Percentiles rank a stretch among this genome's conserved stretches.
These are phyloP conservation scores for Conticribra guillardii DNA, from an alignment of 108 stramenopile species.

Conservation along the genomic window DNA sequence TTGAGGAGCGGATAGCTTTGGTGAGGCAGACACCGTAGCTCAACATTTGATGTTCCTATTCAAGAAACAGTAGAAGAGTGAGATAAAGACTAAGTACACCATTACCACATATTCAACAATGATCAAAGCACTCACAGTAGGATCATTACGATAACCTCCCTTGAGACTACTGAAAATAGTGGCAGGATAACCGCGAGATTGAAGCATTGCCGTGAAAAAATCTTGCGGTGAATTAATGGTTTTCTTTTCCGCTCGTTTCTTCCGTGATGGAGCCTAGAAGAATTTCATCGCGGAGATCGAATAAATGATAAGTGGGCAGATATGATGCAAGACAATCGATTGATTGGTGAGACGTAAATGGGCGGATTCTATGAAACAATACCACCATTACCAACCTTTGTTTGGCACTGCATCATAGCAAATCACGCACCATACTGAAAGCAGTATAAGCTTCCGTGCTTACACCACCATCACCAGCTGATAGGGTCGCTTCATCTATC, in stretches of 20 bases:
- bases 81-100: background rate
- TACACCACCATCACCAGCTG: too few relatives aligned
- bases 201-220: slow-evolving; percentile 55
- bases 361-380: too few relatives aligned
- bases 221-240: slow-evolving; percentile 60
- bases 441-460: too few relatives aligned
- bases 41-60: slow-evolving; percentile 73
- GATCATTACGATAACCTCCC: slow-evolving; percentile 70
- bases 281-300: too few relatives aligned
- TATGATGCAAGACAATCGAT: too few relatives aligned
- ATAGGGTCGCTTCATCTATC: too few relatives aligned
- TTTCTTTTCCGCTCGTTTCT: slow-evolving; percentile 8
- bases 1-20: slow-evolving; percentile 71
- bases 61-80: too few relatives aligned
- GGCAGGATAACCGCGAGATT: slow-evolving; percentile 73
- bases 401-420: too few relatives aligned
- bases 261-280: background rate
- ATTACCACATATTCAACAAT: background rate
- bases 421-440: too few relatives aligned
- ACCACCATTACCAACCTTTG: too few relatives aligned
- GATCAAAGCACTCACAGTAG: slow-evolving; percentile 44
- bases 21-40: slow-evolving; percentile 83
- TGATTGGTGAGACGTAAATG: too few relatives aligned
- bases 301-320: too few relatives aligned
- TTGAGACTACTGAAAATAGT: slow-evolving; percentile 58